Conservation (phyloP, 345 rosid species). For the Ceriops tagal region DNA sequence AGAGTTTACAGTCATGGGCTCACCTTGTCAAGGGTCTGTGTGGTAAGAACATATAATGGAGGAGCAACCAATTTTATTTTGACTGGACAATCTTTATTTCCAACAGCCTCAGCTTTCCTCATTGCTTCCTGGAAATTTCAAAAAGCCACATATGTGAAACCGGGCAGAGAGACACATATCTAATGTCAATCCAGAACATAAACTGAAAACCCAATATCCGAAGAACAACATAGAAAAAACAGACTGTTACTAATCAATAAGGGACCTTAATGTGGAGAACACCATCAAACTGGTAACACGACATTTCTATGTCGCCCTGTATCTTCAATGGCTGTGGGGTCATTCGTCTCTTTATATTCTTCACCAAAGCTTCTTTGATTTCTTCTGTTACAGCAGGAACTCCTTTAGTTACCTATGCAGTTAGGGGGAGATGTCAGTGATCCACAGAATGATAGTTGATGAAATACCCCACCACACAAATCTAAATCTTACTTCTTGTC, state of each 20-base stretch:
- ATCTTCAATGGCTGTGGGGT: conserved; percentile 95
- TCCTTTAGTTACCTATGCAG: conserved; percentile 62
- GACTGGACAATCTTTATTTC: conserved; percentile 87
- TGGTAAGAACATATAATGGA: conserved; percentile 94
- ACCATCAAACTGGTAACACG: conserved; percentile 96
- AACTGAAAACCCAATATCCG: background rate
- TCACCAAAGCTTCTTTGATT: conserved; percentile 78
- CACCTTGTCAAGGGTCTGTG: conserved; percentile 98
- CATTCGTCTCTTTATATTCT: conserved; percentile 91
- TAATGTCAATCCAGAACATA: too few relatives aligned
- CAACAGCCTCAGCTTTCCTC: conserved; percentile 93
- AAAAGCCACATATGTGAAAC: background rate
- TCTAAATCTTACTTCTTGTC: conserved; percentile 63
- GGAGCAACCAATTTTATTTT: conserved; percentile 95
- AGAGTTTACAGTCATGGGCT: conserved; percentile 1
- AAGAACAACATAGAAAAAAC: background rate
- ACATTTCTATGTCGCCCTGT: conserved; percentile 93
- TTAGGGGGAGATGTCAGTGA: conserved; percentile 11
- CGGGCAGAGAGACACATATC: background rate
- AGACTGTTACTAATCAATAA: background rate
- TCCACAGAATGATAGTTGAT: background rate
- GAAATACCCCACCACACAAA: conserved; percentile 2
- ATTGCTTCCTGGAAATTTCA: conserved; percentile 72
- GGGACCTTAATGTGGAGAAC: conserved; percentile 92
- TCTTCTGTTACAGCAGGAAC: conserved; percentile 85